Evolutionary conservation across 2,329 filamentous ascomycete species (phyloP).

Genomic region (Colletotrichum salicis): DNA sequence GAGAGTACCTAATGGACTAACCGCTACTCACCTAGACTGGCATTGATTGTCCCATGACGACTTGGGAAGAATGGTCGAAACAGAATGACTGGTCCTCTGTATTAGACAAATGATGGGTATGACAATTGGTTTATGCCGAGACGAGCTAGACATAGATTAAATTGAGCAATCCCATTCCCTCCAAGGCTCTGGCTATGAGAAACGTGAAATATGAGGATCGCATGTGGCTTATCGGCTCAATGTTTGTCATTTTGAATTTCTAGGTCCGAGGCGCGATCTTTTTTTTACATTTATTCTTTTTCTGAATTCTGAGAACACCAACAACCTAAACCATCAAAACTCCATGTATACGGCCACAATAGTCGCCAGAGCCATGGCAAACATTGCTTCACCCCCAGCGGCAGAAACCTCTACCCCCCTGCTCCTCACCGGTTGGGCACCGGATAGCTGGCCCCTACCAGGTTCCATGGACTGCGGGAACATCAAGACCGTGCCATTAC

Average conservation of each 20-base stretch:
- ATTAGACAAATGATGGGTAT: slow-evolving; percentile 28
- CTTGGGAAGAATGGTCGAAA: slow-evolving; percentile 48
- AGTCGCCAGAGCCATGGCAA: neutral
- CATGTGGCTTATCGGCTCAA: neutral
- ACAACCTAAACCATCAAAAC: neutral
- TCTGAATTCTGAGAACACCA: too few species aligned
- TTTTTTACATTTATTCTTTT: neutral
- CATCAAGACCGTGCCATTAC: slow-evolving; percentile 23
- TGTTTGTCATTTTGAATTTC: neutral
- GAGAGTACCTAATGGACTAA: neutral
- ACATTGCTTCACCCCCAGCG: neutral
- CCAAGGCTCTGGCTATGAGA: neutral
- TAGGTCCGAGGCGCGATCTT: neutral
- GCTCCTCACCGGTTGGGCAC: neutral
- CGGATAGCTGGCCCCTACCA: neutral
- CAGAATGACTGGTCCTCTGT: slow-evolving; percentile 49
- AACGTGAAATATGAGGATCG: neutral
- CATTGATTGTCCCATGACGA: slow-evolving; percentile 56
- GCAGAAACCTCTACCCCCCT: neutral
- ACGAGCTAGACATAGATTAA: neutral
- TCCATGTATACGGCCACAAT: neutral
- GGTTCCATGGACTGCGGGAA: slow-evolving; percentile 27
- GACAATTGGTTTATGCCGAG: neutral
- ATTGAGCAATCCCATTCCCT: neutral
- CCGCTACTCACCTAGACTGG: slow-evolving; percentile 3